Evolutionary conservation across 2,329 filamentous ascomycete species (phyloP).

Genomic region (Fusarium chaquense): DNA sequence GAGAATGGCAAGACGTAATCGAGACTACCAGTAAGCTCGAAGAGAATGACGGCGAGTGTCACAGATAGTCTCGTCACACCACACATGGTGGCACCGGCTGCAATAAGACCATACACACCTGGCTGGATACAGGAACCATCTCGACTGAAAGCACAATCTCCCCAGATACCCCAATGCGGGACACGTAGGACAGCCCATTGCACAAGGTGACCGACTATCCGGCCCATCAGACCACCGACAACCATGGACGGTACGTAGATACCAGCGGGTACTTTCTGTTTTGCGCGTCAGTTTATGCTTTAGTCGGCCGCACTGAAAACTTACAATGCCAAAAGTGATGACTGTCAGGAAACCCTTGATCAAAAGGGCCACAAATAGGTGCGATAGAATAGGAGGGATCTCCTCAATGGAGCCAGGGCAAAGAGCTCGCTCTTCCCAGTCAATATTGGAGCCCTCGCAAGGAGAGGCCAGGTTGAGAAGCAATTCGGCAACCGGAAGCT

Average conservation of each 20-base stretch:
- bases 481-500: constrained; percentile 88
- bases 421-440: constrained; percentile 75
- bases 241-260: constrained; percentile 99
- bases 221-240: constrained; percentile 90
- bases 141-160: constrained; percentile 75
- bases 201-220: constrained; percentile 85
- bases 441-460: constrained; percentile 76
- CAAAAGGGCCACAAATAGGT: constrained; percentile 81
- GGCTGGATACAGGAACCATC: constrained; percentile 91
- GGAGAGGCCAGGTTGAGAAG: constrained; percentile 91
- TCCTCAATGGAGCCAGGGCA: constrained; percentile 79
- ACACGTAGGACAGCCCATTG: constrained; percentile 84
- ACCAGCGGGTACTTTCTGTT: constrained; percentile 87
- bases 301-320: constrained; percentile 46
- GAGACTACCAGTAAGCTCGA: constrained; percentile 93
- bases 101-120: constrained; percentile 95
- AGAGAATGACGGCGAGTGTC: constrained; percentile 93
- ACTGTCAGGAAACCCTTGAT: constrained; percentile 91
- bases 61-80: constrained; percentile 94
- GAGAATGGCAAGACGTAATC: constrained; percentile 97
- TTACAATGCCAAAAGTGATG: constrained; percentile 88
- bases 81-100: constrained; percentile 97
- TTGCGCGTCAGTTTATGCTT: constrained; percentile 33
- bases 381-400: constrained; percentile 81
- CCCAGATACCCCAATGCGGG: constrained; percentile 79